Evolutionary conservation across 768 basidiomycete genomes (phyloP), one percentile per base, ranked within the genome.

Genomic region (Mycena maculata): DNA sequence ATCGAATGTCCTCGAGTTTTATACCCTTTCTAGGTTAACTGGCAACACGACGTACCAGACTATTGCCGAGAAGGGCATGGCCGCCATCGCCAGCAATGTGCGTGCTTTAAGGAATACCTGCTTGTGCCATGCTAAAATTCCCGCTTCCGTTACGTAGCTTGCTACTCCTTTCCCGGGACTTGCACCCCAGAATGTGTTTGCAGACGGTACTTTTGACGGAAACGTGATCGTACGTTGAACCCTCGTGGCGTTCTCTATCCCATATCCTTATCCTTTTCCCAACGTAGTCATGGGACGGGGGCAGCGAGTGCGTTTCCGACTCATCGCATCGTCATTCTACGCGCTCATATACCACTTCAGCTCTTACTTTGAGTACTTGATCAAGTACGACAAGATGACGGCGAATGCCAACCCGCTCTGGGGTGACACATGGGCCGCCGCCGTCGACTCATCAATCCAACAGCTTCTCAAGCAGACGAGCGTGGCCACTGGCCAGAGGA

Each of bases 361-460:
- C 47, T 63, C 62, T 20, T 63, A 65, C 56, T 65, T 42, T 15
- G 64, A 65, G 44, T 65, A 65, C 56, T n/a, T 65, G 22, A 50
- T 65, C 64, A 65, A 65, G 47, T 59, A 58, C 48, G 41, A 42
- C 56, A 58, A 59, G 16, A 58, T 65, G 55, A 65, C 64, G 20
- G 57, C 55, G 44, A 65, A 58, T 23, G 64, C 47, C 56, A 59
- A 65, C 49, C 7, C 64, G 6, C 41, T 65, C 8, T 65, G 55
- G 55, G 64, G 47, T 23, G 53, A 50, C 22, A 65, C 64, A 7
- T 65, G 64, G 64, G 42, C 55, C 28, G 47, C 64, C 31, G 64
- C 64, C 64, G 57, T 65, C 15, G 64, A 65, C 56, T 65, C 64
- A 0, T 56, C 64, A 27, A 65, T 65, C 56, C 58, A 65, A 25